These are phyloP conservation scores for Cornus controversa DNA, from an alignment of 148 eudicot genomes.

Conservation along the genomic window DNA sequence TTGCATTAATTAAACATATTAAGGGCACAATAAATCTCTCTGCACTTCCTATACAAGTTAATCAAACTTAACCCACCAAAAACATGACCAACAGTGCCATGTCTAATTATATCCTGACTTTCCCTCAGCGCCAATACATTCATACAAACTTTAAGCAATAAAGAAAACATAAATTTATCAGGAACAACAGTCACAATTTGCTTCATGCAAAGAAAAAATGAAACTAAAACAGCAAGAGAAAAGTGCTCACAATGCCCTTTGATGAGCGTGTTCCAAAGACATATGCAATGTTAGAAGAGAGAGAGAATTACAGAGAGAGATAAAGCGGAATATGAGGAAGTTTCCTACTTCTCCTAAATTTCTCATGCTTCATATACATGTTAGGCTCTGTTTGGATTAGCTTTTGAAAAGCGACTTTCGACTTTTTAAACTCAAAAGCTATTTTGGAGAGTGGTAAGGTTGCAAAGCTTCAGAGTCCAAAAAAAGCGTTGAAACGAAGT, in stretches of 20 bases:
- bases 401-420: too few species aligned
- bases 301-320: too few species aligned
- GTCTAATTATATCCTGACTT: constrained; percentile 43
- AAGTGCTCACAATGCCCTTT: constrained; percentile 33
- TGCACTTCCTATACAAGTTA: constrained; percentile 65
- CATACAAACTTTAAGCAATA: constrained; percentile 48
- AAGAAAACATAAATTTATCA: constrained; percentile 58
- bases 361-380: too few species aligned
- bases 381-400: too few species aligned
- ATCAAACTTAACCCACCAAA: constrained; percentile 70
- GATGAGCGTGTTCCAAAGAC: constrained; percentile 55
- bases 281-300: too few species aligned
- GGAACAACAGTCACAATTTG: constrained; percentile 18
- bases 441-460: too few species aligned
- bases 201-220: constrained; percentile 36
- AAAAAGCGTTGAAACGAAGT: too few species aligned
- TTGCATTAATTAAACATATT: constrained; percentile 64
- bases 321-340: too few species aligned
- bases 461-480: too few species aligned
- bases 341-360: too few species aligned
- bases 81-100: constrained; percentile 41
- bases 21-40: constrained; percentile 37
- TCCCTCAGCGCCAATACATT: constrained; percentile 19
- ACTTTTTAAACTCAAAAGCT: too few species aligned
- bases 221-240: constrained; percentile 22